Evolutionary conservation across 2,329 filamentous ascomycete species (phyloP), one percentile per base, ranked within the genome.

Genomic region (Davidsoniella eucalypti): DNA sequence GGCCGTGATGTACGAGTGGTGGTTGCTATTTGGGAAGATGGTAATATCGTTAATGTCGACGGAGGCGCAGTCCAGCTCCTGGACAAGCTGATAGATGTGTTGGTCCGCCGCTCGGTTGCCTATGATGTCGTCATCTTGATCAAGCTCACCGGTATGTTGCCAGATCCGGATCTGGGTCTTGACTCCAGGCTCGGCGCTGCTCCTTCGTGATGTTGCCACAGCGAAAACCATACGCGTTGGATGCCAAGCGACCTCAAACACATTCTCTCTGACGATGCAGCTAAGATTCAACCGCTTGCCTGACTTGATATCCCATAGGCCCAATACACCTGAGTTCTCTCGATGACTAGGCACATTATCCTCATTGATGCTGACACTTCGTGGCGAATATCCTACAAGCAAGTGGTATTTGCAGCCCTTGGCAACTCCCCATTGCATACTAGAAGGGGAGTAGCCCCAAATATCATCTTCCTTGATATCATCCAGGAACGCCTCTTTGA

Each of bases 221-320:
- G 76, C 63, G 55, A 81, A 81, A 18, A 66, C 65, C 2, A 65
- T 61, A 43, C 72, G 64, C 0, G 58, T 66, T 0, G 78, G 77
- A 57, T 82, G 78, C 78, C 78, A 82, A 0, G 69, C 64, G 2
- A 80, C 72, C 56, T 82, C 78, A 42, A 82, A 82, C 1, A 80
- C 74, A 51, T 82, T 81, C 43, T 75, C 69, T 0, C 69, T 70
- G 0, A 69, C 70, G 1, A 68, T 71, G 2, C 71, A 70, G 17
- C 67, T 62, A 3, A 81, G 66, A 4, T 64, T 65, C 42, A 78
- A 62, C 42, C 67, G 64, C 8, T 64, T 59, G 8, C 65, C 64
- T 2, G 62, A 64, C 0, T 59, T 50, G 0, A 71, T 69, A 57
- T 82, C 67, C 75, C 76, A 81, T 1, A 81, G 59, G 39, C 72